phyloP scores from a whole-genome alignment of 2,329 filamentous ascomycete species.

The Neonectria sp. region DNA sequence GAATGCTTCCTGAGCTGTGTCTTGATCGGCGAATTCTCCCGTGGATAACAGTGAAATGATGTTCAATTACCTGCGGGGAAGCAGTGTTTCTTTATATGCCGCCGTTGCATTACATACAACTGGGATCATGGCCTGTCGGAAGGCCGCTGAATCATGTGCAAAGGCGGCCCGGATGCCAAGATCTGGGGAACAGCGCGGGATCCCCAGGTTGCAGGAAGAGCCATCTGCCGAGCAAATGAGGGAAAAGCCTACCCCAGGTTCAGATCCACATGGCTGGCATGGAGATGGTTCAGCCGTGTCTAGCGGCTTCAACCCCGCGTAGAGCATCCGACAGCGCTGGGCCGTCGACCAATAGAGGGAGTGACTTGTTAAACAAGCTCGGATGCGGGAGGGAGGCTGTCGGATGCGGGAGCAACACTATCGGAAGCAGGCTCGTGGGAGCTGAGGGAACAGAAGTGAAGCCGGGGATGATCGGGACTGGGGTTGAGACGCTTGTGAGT shows the following conservation, averaged over 20 bases:
- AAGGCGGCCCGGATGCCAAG: not conserved
- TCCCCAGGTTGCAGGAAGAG: too few relatives aligned
- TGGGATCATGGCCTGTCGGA: not conserved
- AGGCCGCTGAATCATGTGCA: not conserved
- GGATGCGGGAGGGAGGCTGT: not conserved
- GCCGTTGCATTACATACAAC: not conserved
- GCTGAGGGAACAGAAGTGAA: not conserved
- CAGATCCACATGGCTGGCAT: not conserved
- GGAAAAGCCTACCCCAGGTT: not conserved
- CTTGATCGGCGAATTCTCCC: not conserved
- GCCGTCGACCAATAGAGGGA: not conserved
- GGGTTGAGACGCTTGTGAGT: not conserved
- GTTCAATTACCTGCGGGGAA: not conserved
- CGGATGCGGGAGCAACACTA: not conserved
- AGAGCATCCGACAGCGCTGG: not conserved
- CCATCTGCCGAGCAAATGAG: conserved; percentile 5
- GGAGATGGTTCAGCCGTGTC: not conserved
- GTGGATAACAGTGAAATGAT: not conserved
- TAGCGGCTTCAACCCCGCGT: conserved; percentile 9
- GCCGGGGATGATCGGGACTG: too few relatives aligned
- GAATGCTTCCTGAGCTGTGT: not conserved
- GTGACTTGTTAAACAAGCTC: not conserved
- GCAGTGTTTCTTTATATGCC: not conserved
- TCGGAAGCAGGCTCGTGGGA: conserved; percentile 7
- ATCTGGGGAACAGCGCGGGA: conserved; percentile 1